A percentile compares a stretch with the other conserved stretches of the same genome.
These are phyloP conservation scores for Friedmanniomyces endolithicus DNA, from an alignment of 495 filamentous ascomycete species.

Conservation along the genomic window DNA sequence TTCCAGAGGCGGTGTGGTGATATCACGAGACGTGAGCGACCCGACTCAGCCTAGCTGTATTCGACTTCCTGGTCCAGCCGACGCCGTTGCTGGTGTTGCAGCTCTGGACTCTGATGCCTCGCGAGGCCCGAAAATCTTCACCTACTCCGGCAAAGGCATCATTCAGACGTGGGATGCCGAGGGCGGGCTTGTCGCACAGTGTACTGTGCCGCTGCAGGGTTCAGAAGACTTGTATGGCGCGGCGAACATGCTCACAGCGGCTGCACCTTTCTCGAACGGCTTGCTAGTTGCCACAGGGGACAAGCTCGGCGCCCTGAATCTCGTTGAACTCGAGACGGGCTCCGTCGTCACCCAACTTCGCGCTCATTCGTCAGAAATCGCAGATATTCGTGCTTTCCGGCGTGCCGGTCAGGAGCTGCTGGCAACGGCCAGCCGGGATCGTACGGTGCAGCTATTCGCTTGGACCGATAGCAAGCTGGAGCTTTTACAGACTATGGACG, in stretches of 20 bases:
- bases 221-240: conserved; percentile 38
- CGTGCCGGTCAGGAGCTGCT: conserved; percentile 45
- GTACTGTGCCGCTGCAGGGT: conserved; percentile 59
- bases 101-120: conserved; percentile 44
- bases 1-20: conserved; percentile 53
- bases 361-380: conserved; percentile 78
- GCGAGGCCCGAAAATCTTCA: conserved; percentile 61
- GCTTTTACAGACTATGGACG: conserved; percentile 63
- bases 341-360: conserved; percentile 52
- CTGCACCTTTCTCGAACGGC: conserved; percentile 47
- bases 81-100: conserved; percentile 64
- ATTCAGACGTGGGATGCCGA: conserved; percentile 71
- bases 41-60: conserved; percentile 10
- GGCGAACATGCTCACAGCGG: conserved; percentile 63
- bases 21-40: conserved; percentile 17
- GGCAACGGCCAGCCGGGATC: conserved; percentile 73
- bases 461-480: conserved; percentile 41
- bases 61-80: conserved; percentile 58
- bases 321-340: conserved; percentile 35
- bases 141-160: conserved; percentile 67
- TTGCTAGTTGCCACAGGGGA: conserved; percentile 69
- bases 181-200: conserved; percentile 52
- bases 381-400: conserved; percentile 59
- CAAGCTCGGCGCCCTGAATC: conserved; percentile 55
- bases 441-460: conserved; percentile 78